Base-by-base conservation (phyloP, 768 basidiomycete genomes). In the Candolleomyces aberdarensis region DNA sequence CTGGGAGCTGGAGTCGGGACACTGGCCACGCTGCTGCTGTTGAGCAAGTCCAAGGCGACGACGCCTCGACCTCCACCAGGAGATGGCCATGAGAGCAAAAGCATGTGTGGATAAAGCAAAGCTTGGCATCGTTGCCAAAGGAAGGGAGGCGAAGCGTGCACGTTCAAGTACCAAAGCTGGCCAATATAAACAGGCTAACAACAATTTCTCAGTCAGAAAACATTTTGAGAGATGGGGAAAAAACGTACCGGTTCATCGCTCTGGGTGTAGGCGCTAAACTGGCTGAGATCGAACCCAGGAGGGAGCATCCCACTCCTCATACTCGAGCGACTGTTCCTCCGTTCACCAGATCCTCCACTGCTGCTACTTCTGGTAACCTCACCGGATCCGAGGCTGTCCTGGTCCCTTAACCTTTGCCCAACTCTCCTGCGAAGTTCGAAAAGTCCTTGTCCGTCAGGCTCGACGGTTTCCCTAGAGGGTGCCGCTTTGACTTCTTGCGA, bases 101-200 rank as follows among this genome's bases (percentile, higher is more conserved):
- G 80, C 76, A 91, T 87, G 63, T 91, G 85, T n/a, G 85, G 92
- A 68, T 91, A 96, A 0, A 91, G 78, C 50, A 92, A 78, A 0
- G 88, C 93, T 69, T 91, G 91, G 67, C 85, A 94, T 63, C 92
- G 82, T 74, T 87, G 85, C 91, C 90, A 93, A 61, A 80, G 75
- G 72, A 87, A 94, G 0, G 91, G 90, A 20, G 88, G 85, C 4
- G 83, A 70, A 0, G 89, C 88, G 67, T 97, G 95, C 0, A 96
- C 95, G 59, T 97, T 96, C 57, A 97, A 84, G 69, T 94, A 97
- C 89, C 92, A 96, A 0, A 97, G 75, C 14, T 87, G 77, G 14
- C 95, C 95, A 44, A 92, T 89, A 60, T 92, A 88, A 13, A 92
- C 77, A 4, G 94, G 94, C 95, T 96, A n/a, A 66, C 56, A 65